phyloP scores from a whole-genome alignment of 2,329 filamentous ascomycete species.

The Tolypocladium amazonense region DNA sequence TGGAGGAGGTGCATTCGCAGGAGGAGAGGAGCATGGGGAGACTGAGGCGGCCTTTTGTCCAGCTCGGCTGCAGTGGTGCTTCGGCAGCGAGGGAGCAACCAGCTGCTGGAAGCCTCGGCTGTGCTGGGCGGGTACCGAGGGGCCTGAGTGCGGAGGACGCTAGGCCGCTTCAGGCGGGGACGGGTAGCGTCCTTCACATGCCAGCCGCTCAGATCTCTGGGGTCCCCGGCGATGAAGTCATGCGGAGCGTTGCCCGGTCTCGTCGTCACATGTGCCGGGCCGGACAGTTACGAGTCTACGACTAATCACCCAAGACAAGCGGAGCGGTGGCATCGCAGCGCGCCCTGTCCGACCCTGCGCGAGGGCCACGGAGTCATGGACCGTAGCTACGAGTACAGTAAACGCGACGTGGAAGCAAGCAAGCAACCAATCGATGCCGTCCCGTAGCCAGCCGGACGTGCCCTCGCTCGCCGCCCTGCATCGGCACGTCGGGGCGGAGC shows the following conservation, averaged over 20 bases:
- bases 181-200: slow-evolving; percentile 15
- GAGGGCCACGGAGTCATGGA: too few relatives aligned
- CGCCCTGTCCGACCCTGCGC: too few relatives aligned
- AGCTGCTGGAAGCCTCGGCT: slow-evolving; percentile 5
- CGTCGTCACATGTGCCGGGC: neutral
- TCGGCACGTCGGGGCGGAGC: neutral
- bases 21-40: slow-evolving; percentile 1
- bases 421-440: too few relatives aligned
- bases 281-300: too few relatives aligned
- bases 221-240: slow-evolving; percentile 9
- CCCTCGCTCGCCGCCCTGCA: too few relatives aligned
- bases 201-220: slow-evolving; percentile 4
- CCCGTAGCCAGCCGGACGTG: too few relatives aligned
- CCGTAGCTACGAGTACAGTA: too few relatives aligned
- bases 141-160: slow-evolving; percentile 12
- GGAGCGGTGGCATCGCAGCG: too few relatives aligned
- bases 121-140: slow-evolving; percentile 12
- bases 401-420: too few relatives aligned
- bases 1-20: neutral
- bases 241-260: slow-evolving; percentile 5
- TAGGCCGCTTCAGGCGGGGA: slow-evolving; percentile 11
- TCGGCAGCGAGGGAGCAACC: neutral
- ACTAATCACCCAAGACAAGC: too few relatives aligned
- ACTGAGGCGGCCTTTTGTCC: neutral
- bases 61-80: neutral